These are phyloP conservation scores for Sporothrix globosa DNA, from an alignment of 2,329 filamentous ascomycete species.

Conservation along the genomic window DNA sequence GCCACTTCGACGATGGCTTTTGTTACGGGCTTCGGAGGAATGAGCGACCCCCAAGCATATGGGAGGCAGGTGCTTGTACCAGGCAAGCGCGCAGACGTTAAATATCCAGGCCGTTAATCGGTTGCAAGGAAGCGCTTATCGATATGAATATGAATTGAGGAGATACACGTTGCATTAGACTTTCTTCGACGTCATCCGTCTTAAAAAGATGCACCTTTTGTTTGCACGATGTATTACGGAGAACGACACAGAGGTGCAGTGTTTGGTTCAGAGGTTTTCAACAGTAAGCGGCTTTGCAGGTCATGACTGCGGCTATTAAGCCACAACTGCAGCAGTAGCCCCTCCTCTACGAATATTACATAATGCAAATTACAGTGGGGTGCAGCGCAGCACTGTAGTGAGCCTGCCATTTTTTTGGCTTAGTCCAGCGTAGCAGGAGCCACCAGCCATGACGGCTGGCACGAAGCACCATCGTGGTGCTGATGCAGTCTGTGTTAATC, in stretches of 20 bases:
- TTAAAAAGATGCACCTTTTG: background rate
- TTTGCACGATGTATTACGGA: no score
- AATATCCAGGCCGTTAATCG: conserved; percentile 16
- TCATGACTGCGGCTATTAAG: background rate
- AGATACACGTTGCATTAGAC: background rate
- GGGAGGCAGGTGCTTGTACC: conserved; percentile 3
- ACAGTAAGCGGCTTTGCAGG: background rate
- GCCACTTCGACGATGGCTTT: conserved; percentile 33
- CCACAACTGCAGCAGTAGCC: background rate
- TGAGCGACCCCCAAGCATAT: conserved; percentile 10
- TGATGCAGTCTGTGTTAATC: conserved; percentile 13
- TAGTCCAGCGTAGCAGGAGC: background rate
- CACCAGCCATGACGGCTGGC: background rate
- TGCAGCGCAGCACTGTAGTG: background rate
- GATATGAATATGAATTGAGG: background rate
- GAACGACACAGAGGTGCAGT: background rate
- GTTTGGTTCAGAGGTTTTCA: background rate
- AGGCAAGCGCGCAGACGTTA: conserved; percentile 19
- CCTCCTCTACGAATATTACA: background rate
- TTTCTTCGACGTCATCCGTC: background rate
- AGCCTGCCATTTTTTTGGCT: conserved; percentile 2
- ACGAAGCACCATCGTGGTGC: background rate
- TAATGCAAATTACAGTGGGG: conserved; percentile 3
- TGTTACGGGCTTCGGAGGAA: conserved; percentile 23
- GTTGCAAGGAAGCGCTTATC: background rate